These are phyloP conservation scores for Neoboletus brunneissimus DNA, from an alignment of 768 basidiomycete species.

Conservation along the genomic window DNA sequence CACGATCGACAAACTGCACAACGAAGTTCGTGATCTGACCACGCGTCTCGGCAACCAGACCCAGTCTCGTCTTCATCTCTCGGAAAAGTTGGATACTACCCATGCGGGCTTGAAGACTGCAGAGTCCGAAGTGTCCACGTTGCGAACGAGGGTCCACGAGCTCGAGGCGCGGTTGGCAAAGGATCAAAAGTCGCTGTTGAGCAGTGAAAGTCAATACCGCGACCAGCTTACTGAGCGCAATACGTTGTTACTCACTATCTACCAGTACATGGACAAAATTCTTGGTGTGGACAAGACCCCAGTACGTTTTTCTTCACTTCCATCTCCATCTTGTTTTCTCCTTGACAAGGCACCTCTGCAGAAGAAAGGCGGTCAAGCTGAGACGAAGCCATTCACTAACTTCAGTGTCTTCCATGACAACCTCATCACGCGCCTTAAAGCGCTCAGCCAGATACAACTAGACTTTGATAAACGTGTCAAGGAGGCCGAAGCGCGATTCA, in stretches of 20 bases:
- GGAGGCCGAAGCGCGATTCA: conserved; percentile 69
- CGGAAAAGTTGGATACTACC: conserved; percentile 82
- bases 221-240: conserved; percentile 94
- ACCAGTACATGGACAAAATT: conserved; percentile 94
- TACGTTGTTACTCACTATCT: conserved; percentile 86
- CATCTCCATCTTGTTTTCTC: not conserved
- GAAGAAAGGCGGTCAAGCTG: conserved; percentile 74
- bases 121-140: conserved; percentile 62
- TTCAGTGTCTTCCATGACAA: conserved; percentile 94
- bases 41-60: conserved; percentile 79
- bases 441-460: conserved; percentile 76
- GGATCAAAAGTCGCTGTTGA: conserved; percentile 71
- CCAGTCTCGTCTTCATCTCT: conserved; percentile 79
- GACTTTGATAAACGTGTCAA: conserved; percentile 86
- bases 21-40: conserved; percentile 78
- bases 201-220: conserved; percentile 76
- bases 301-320: conserved; percentile 44
- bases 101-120: conserved; percentile 60
- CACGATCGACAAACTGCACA: conserved; percentile 69
- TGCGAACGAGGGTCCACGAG: conserved; percentile 64
- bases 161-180: conserved; percentile 79
- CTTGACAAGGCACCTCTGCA: conserved; percentile 23
- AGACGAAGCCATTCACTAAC: conserved; percentile 92
- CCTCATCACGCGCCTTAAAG: conserved; percentile 81
- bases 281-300: conserved; percentile 85